Base-by-base conservation (phyloP, 139 green algal genomes). In the Micractinium conductrix region DNA sequence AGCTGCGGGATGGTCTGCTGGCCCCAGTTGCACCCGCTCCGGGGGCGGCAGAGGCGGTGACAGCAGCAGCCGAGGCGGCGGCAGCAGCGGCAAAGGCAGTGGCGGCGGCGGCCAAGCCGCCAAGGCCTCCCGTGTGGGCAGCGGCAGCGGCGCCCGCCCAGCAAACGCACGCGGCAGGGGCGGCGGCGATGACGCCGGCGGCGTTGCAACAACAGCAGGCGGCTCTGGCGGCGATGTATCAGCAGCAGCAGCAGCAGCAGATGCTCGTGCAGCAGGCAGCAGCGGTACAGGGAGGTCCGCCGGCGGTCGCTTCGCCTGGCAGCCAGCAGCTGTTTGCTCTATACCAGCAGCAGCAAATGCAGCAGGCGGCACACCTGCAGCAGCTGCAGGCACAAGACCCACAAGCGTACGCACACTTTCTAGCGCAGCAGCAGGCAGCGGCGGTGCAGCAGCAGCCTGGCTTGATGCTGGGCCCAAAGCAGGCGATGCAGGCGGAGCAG, bases 281-380 rank as follows among this genome's bases (percentile, higher is more conserved):
- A 35, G 5, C 14, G 62, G 26, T 38, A 28, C 62, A 69, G 62
- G 26, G 37, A 12, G 30, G 12, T 3, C 10, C 33, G 33, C 33
- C 21, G 67, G 30, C n/a, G 33, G n/a, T n/a, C n/a, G n/a, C n/a
- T n/a, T n/a, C 12, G 42, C 33, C 67, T 33, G 67, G 33, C 35
- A 21, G 16, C 67, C 63, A 71, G 63, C 63, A 71, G n/a, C 22
- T 74, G 68, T 50, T 74, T 33, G 53, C 53, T 21, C 33, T 45
- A 26, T 28, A 44, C n/a, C 68, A 74, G 35, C 68, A 75, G 69
- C 69, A 76, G 38, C 70, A 76, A 19, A 58, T 55, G 70, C 17
- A 71, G 74, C 19, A 65, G 16, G 38, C n/a, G 35, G 72, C n/a
- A 22, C 40, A 30, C 70, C n/a, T 53, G 70, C 44, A 24, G 70